Conservation (phyloP, 352 stramenopile species). For the Globisporangium middletonii region DNA sequence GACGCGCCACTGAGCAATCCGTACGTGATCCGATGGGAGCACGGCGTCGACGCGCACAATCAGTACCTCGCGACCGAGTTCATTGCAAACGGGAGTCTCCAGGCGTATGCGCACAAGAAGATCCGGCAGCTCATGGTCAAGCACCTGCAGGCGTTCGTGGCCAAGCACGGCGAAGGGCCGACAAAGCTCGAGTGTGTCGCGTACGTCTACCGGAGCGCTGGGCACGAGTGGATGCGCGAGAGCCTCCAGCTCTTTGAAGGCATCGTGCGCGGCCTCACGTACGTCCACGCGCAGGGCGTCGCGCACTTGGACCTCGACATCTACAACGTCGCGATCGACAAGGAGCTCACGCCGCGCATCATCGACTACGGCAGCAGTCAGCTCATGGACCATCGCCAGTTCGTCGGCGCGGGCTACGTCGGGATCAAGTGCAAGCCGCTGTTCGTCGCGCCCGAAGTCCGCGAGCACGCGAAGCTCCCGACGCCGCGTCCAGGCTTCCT, state of each 20-base stretch:
- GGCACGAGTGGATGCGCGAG: slow-evolving; percentile 77
- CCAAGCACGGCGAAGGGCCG: slow-evolving; percentile 43
- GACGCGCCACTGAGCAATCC: slow-evolving; percentile 62
- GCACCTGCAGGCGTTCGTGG: slow-evolving; percentile 67
- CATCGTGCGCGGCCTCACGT: slow-evolving; percentile 65
- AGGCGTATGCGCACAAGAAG: slow-evolving; percentile 62
- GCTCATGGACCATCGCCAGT: slow-evolving; percentile 59
- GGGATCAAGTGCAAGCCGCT: slow-evolving; percentile 82
- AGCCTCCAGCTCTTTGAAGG: slow-evolving; percentile 60
- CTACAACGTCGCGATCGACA: slow-evolving; percentile 82
- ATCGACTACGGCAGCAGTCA: slow-evolving; percentile 79
- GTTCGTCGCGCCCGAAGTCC: slow-evolving; percentile 74
- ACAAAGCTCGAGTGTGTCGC: slow-evolving; percentile 78
- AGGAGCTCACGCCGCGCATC: slow-evolving; percentile 41
- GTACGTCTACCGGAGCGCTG: slow-evolving; percentile 65
- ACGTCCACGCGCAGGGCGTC: slow-evolving; percentile 72
- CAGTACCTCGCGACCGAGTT: slow-evolving; percentile 82
- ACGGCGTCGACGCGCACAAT: slow-evolving; percentile 59
- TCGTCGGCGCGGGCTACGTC: slow-evolving; percentile 51
- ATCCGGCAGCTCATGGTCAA: slow-evolving; percentile 63
- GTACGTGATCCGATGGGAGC: slow-evolving; percentile 80
- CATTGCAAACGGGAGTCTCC: slow-evolving; percentile 72
- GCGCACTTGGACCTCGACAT: slow-evolving; percentile 81
- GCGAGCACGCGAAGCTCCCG: slow-evolving; percentile 45
- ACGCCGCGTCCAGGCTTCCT: slow-evolving; percentile 64